Evolutionary conservation across 495 filamentous ascomycete genomes (phyloP).

Genomic region (Penicillium malachiteum): DNA sequence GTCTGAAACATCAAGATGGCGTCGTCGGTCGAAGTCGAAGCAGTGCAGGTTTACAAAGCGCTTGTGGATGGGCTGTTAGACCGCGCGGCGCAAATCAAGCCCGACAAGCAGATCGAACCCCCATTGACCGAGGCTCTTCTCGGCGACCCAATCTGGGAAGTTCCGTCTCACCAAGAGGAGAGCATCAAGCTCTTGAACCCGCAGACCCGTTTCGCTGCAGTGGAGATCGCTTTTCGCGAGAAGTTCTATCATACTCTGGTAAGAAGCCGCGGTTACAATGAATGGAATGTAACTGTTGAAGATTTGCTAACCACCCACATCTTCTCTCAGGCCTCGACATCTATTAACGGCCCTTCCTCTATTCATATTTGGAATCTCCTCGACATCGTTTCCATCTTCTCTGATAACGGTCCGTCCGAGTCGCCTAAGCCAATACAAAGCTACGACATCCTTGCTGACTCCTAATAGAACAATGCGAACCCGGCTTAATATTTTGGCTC

Average conservation of each 20-base stretch:
- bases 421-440: constrained; percentile 6
- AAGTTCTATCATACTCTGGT: constrained; percentile 76
- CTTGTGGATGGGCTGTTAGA: constrained; percentile 62
- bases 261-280: constrained; percentile 26
- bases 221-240: constrained; percentile 76
- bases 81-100: constrained; percentile 64
- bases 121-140: constrained; percentile 60
- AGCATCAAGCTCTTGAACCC: constrained; percentile 26
- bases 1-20: constrained; percentile 30
- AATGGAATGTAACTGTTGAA: neutral
- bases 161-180: constrained; percentile 28
- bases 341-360: constrained; percentile 72
- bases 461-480: constrained; percentile 71
- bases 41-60: constrained; percentile 54
- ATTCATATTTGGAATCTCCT: constrained; percentile 88
- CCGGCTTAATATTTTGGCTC: constrained; percentile 80
- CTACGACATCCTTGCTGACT: constrained; percentile 23
- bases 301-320: constrained; percentile 18
- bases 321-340: constrained; percentile 55
- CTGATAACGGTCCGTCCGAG: constrained; percentile 64
- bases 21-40: constrained; percentile 51
- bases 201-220: constrained; percentile 58
- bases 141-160: constrained; percentile 40
- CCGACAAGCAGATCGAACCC: constrained; percentile 68
- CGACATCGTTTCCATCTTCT: constrained; percentile 82